phyloP scores from a whole-genome alignment of 768 basidiomycete species.

The Sarcodon aspratus region DNA sequence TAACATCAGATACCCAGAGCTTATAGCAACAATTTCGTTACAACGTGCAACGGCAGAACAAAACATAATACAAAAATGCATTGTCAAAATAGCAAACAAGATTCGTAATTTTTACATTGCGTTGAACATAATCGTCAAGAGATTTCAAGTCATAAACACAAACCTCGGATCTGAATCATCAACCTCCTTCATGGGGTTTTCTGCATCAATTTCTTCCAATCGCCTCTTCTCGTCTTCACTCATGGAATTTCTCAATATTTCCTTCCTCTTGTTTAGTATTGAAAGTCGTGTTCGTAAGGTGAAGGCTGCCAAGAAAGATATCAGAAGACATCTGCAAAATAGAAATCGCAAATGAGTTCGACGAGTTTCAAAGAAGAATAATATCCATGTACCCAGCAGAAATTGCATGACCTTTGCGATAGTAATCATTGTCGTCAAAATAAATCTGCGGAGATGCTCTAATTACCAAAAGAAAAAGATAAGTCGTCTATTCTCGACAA shows the following conservation, averaged over 20 bases:
- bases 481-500: not conserved
- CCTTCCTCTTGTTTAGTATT: slow-evolving; percentile 29
- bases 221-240: slow-evolving; percentile 20
- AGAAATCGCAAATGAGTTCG: not conserved
- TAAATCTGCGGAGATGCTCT: slow-evolving; percentile 49
- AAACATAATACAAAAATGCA: too few species aligned
- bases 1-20: too few species aligned
- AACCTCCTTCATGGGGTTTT: slow-evolving; percentile 19
- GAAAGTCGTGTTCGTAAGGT: slow-evolving; percentile 32
- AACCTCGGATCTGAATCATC: slow-evolving; percentile 42
- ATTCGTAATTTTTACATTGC: too few species aligned
- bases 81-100: too few species aligned
- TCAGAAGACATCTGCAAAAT: slow-evolving; percentile 28
- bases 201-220: slow-evolving; percentile 8
- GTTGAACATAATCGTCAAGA: not conserved
- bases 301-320: slow-evolving; percentile 32
- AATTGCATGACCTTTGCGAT: slow-evolving; percentile 43
- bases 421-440: slow-evolving; percentile 38
- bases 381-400: slow-evolving; percentile 30
- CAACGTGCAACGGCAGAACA: too few species aligned
- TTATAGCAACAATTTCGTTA: too few species aligned
- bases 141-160: slow-evolving; percentile 35
- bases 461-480: not conserved
- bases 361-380: not conserved
- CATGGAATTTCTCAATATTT: slow-evolving; percentile 14